phyloP scores from a whole-genome alignment of 1,284 basidiomycete species.

The Phylloporus sp. region DNA sequence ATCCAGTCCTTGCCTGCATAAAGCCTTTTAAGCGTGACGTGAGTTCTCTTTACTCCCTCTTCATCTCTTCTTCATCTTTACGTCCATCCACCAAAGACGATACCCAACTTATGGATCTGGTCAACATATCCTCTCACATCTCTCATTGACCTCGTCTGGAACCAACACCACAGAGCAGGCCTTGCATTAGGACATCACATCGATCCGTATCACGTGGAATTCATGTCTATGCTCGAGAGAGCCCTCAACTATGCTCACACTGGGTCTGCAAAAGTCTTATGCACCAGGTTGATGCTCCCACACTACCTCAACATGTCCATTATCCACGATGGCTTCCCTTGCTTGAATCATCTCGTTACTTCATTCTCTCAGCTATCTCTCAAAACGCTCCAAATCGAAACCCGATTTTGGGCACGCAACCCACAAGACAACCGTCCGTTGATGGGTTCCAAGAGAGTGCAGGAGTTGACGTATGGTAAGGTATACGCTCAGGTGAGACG shows the following conservation, averaged over 20 bases:
- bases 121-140: not conserved
- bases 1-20: not conserved
- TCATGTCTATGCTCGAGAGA: conserved; percentile 12
- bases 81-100: no score
- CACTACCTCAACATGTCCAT: not conserved
- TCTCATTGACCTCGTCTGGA: not conserved
- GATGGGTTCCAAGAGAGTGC: not conserved
- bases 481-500: not conserved
- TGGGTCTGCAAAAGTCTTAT: conserved; percentile 3
- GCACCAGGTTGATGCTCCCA: not conserved
- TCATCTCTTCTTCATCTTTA: no score
- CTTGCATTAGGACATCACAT: not conserved
- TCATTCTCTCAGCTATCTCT: not conserved
- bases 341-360: not conserved
- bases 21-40: not conserved
- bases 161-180: not conserved
- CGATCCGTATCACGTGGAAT: conserved; percentile 5
- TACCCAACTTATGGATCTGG: not conserved
- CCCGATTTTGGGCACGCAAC: no score
- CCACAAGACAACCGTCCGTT: not conserved
- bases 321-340: not conserved
- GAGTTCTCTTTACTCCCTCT: not conserved
- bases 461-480: not conserved
- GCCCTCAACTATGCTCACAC: conserved; percentile 10
- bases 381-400: not conserved